Evolutionary conservation across 148 eudicot species (phyloP).

Genomic region (Rhododendron vialii): DNA sequence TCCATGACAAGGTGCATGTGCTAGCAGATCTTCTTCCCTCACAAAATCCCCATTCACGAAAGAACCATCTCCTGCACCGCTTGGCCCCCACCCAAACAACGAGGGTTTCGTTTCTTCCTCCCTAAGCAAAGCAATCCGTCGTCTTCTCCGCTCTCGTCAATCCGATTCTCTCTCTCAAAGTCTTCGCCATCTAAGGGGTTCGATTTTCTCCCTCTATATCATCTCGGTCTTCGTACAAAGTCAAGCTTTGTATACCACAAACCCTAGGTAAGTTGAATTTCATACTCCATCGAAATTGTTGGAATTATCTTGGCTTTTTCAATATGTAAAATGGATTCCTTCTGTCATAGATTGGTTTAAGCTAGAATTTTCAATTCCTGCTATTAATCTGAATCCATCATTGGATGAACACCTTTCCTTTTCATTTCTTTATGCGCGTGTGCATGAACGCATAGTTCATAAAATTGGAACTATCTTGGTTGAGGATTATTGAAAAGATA

Average conservation of each 20-base stretch:
- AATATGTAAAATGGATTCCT: background rate
- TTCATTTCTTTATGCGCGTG: background rate
- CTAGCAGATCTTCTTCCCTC: background rate
- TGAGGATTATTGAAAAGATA: background rate
- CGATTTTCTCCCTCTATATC: background rate
- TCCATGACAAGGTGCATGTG: background rate
- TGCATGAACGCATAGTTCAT: background rate
- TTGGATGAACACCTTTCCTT: background rate
- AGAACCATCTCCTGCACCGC: background rate
- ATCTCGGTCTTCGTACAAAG: background rate
- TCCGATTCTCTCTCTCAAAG: background rate
- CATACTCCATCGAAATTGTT: too few species aligned
- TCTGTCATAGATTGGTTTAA: background rate
- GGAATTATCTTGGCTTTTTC: background rate
- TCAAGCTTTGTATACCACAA: background rate
- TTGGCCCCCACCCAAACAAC: background rate
- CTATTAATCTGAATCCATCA: background rate
- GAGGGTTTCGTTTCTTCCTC: background rate
- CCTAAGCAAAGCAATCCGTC: background rate
- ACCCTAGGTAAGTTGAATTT: background rate
- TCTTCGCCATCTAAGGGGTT: background rate
- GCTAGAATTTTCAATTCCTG: background rate
- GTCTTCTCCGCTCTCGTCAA: background rate
- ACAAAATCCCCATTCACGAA: background rate
- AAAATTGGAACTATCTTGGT: background rate